phyloP scores from a whole-genome alignment of 2,329 filamentous ascomycete genomes.

The Penicillium sp. region DNA sequence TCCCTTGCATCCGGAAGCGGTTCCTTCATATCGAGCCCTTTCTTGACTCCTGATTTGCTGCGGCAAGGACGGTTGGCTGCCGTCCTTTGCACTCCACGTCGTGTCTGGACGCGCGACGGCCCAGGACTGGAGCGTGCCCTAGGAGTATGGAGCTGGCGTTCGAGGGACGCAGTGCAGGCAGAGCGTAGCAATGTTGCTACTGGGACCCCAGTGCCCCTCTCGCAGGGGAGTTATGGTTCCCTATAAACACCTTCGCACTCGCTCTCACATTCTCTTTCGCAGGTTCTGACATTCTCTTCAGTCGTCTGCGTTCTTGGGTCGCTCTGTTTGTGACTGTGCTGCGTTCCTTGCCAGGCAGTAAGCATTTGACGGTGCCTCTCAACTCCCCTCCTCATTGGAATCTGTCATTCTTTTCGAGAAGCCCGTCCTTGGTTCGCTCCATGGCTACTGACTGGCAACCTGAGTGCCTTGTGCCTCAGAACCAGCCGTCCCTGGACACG shows the following conservation, averaged over 20 bases:
- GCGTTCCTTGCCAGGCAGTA: conserved; percentile 40
- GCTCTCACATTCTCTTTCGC: conserved; percentile 46
- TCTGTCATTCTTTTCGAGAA: conserved; percentile 42
- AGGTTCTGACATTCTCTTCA: conserved; percentile 45
- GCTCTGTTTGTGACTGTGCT: conserved; percentile 33
- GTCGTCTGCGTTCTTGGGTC: conserved; percentile 39
- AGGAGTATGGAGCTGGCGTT: conserved; percentile 37
- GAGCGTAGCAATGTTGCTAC: conserved; percentile 38
- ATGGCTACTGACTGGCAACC: conserved; percentile 44
- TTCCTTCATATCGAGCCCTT: conserved; percentile 34
- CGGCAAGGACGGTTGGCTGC: conserved; percentile 33
- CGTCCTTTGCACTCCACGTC: conserved; percentile 29
- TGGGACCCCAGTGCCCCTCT: conserved; percentile 31
- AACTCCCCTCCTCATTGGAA: conserved; percentile 36
- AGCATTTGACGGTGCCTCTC: conserved; percentile 38
- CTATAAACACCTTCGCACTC: conserved; percentile 44
- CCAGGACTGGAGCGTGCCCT: conserved; percentile 29
- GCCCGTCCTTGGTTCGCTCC: conserved; percentile 33
- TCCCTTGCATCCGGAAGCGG: conserved; percentile 37
- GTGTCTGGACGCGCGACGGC: conserved; percentile 33
- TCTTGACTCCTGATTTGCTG: conserved; percentile 40
- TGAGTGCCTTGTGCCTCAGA: conserved; percentile 39
- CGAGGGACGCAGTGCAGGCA: conserved; percentile 34
- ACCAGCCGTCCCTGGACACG: conserved; percentile 37
- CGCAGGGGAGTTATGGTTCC: conserved; percentile 31